A percentile compares a stretch with the other conserved stretches of the same genome.
phyloP scores from a whole-genome alignment of 495 filamentous ascomycete species.

The Podospora pseudopauciseta region DNA sequence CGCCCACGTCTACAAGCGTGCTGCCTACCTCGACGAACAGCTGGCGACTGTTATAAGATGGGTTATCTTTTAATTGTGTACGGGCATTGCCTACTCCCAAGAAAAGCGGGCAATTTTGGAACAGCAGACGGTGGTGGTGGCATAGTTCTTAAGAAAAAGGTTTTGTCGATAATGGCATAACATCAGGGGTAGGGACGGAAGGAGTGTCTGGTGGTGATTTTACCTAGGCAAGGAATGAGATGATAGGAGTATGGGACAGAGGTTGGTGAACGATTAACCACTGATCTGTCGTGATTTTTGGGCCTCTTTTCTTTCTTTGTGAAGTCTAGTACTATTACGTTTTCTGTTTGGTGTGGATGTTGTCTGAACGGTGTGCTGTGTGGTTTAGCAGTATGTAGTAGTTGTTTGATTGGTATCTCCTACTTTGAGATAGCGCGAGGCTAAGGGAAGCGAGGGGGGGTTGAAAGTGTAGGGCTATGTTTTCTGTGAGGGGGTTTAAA shows the following conservation, averaged over 20 bases:
- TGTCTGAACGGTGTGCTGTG: background rate
- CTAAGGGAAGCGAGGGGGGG: background rate
- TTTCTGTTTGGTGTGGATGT: background rate
- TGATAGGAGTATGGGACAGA: background rate
- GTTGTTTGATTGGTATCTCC: background rate
- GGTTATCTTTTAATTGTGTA: background rate
- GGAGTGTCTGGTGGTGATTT: no score
- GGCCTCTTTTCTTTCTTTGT: background rate
- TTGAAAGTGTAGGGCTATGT: background rate
- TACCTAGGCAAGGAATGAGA: background rate
- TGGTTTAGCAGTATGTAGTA: background rate
- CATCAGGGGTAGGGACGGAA: background rate
- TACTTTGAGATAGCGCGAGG: background rate
- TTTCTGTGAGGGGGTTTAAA: background rate
- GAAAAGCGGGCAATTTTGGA: background rate
- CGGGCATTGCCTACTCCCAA: background rate
- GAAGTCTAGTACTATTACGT: background rate
- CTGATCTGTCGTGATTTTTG: background rate
- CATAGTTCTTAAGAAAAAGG: background rate
- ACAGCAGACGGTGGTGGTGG: background rate
- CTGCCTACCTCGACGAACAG: background rate
- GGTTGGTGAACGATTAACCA: background rate
- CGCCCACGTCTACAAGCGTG: no score
- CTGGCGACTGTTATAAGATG: background rate
- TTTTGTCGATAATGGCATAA: background rate